Base-by-base conservation (phyloP, 208 protist species). In the Crithidia thermophila region DNA sequence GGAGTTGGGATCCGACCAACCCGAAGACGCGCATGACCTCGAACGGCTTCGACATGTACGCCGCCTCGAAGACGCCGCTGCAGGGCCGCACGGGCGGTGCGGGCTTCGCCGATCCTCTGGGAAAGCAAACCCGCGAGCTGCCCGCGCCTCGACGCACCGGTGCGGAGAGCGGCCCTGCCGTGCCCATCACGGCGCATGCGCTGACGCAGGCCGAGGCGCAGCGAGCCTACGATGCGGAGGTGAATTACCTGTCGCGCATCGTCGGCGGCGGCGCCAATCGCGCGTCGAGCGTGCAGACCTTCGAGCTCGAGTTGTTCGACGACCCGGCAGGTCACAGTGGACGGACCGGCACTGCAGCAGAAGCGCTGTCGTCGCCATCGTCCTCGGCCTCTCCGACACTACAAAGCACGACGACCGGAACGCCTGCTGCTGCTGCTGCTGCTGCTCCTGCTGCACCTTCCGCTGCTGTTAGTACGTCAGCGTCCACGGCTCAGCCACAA, bases 41-140 rank as follows among this genome's bases (percentile, higher is more conserved):
- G 10, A 87, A 77, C 40, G 82, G 80, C n/a, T 59, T 65, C 34
- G 86, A 94, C 74, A 80, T 91, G 46, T 94, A 91, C 53, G 36
- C 53, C 18, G 45, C 60, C 0, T 47, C 50, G 27, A 23, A 10
- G 0, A 3, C 39, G 0, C 49, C 6, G n/a, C 20, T 34, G 52
- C 51, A 20, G 58, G 21, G 42, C 49, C n/a, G 16, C n/a, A 6
- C 20, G 5, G 14, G 14, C 1, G 42, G 3, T 4, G 31, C 20
- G 16, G 27, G n/a, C n/a, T 31, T 34, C 4, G 8, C 11, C 2
- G 77, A 82, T 57, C 57, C 72, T 28, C 62, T 82, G 36, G 49
- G 51, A 16, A n/a, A 37, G 57, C 79, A 89, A 27, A 62, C 75
- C 11, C 59, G 55, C n/a, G 77, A 90, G 53, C 40, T 77, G 13